phyloP scores from a whole-genome alignment of 306 rosid genomes.

The Dalbergia cultrata region DNA sequence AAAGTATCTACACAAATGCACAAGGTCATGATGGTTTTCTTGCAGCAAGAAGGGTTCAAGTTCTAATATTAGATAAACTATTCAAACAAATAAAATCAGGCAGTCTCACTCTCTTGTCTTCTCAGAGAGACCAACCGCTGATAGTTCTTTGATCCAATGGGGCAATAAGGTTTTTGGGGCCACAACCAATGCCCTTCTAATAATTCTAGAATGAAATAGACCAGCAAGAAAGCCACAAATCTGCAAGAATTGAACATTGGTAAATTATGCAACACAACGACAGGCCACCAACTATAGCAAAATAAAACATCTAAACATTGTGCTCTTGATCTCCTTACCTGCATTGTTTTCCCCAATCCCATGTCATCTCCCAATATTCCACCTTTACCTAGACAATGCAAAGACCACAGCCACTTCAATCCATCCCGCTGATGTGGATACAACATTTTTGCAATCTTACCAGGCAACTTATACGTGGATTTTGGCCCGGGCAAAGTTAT shows the following conservation, averaged over 20 bases:
- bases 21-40: slow-evolving; percentile 16
- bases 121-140: slow-evolving; percentile 86
- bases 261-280: slow-evolving; percentile 30
- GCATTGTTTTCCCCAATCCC: slow-evolving; percentile 99
- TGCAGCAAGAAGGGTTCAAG: slow-evolving; percentile 5
- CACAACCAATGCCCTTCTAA: slow-evolving; percentile 80
- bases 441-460: slow-evolving; percentile 72
- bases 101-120: slow-evolving; percentile 80
- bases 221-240: slow-evolving; percentile 93
- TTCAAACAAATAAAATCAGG: slow-evolving; percentile 41
- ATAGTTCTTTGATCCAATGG: slow-evolving; percentile 90
- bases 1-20: slow-evolving; percentile 66
- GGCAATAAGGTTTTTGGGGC: slow-evolving; percentile 87
- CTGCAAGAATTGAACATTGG: slow-evolving; percentile 56
- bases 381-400: slow-evolving; percentile 88
- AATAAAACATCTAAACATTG: slow-evolving; percentile 15
- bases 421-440: slow-evolving; percentile 92
- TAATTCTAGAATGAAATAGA: slow-evolving; percentile 73
- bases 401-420: slow-evolving; percentile 88
- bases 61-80: slow-evolving; percentile 20
- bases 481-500: slow-evolving; percentile 60
- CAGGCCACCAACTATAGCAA: not conserved
- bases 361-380: slow-evolving; percentile 98
- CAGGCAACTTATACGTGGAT: slow-evolving; percentile 67
- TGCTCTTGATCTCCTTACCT: slow-evolving; percentile 61